Base-by-base conservation (phyloP, 768 basidiomycete genomes). In the Dendrothele bispora region DNA sequence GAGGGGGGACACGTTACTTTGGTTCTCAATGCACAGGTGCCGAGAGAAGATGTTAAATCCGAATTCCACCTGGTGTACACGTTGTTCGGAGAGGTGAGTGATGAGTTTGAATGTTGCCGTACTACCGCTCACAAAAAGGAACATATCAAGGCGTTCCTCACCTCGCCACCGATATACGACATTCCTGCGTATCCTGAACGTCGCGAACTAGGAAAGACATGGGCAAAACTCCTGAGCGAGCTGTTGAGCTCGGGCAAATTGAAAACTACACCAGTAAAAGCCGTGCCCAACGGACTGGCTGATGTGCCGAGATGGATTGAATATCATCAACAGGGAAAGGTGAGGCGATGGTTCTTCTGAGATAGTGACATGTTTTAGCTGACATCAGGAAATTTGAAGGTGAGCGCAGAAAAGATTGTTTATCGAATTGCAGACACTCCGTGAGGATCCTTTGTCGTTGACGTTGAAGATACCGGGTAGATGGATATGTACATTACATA, bases 241-340 rank as follows among this genome's bases (percentile, higher is more conserved):
- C 50, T 57, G 3, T 15, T 55, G 40, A 37, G 20, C 7, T 39
- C 50, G 21, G 45, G 45, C 15, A 54, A 40, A 37, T 41, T 57
- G 12, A 32, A 40, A 34, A 45, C 53, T 14, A 54, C 48, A 14
- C 55, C 55, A 12, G 39, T 49, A 36, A 51, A 51, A 28, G 29
- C 54, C 4, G 55, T 57, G 1, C 53, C 55, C 11, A 51, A 57
- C 20, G 53, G 55, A 17, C 26, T 57, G 26, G 28, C 43, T 4
- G 56, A 57, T 18, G 54, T 50, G 3, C 42, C 37, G 14, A 37
- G 46, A 14, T 58, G 56, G 52, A 47, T 58, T 5, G 44, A 57
- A n/a, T 57, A 52, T 43, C 51, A 55, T 43, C 45, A 50, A 39
- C 45, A 55, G 43, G 56, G 56, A 34, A 57, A 55, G 49, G 56